Evolutionary conservation across 306 rosid species (phyloP), one percentile per base, ranked within the genome.

Genomic region (Herpetospermum pedunculosum): DNA sequence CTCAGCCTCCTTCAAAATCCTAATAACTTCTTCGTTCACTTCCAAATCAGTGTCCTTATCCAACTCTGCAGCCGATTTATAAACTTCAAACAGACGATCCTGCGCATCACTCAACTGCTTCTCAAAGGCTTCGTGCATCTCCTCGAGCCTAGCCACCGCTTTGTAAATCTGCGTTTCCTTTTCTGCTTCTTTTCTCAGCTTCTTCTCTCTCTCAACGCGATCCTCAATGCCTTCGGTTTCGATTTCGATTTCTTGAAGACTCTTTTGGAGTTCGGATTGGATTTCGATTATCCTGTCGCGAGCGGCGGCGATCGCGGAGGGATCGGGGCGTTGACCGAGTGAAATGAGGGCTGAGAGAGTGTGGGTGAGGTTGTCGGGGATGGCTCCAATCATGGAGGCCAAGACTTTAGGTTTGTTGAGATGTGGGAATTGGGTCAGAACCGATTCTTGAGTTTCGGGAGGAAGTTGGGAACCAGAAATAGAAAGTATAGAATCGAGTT

Each of bases 251-350:
- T 19, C 94, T 52, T 83, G 90, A 19, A 91, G 79, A 55, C 80
- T 84, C 60, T 81, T 85, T 26, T 85, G 77, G 30, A 94, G 69
- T 12, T 13, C 72, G 48, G 90, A 81, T 1, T 89, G 95, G 14
- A 94, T 69, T 11, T 85, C 90, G 0, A 47, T 67, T 0, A 91
- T 76, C 84, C 69, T 84, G 48, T 81, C 83, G 65, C 59, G 81
- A 2, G 96, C 92, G 1, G 75, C 57, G 74, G 88, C 97, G 15
- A 94, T 80, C 37, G 85, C 75, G 75, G 89, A 89, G 73, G 89
- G 96, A 30, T 91, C 89, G 41, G 97, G 96, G 6, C 95, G 82
- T 32, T 81, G 81, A 47, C 98, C 98, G 29, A 94, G 83, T 1
- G 85, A 70, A 1, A 53, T 65, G 19, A 94, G 94, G 14, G 90